Percentiles rank a stretch among this genome's conserved stretches.
Conservation (phyloP, 1,139 yeast species). For the Suhomyces taliae region DNA sequence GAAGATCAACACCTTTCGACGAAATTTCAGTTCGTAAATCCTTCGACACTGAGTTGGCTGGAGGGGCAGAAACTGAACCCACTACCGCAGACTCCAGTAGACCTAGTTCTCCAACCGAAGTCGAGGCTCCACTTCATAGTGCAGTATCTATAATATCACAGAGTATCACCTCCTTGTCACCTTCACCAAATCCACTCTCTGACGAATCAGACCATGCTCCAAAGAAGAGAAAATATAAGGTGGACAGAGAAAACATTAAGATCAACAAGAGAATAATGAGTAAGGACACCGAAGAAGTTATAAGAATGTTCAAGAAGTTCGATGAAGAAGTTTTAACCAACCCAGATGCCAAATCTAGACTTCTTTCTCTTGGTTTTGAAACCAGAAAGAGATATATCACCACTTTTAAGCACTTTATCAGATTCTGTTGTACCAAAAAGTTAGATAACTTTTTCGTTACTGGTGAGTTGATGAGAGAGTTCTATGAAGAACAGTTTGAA, state of each 20-base stretch:
- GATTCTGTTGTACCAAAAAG: conserved; percentile 17
- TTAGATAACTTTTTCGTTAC: conserved; percentile 18
- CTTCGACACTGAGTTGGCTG: conserved; percentile 1
- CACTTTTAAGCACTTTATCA: conserved; percentile 19
- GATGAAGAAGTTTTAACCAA: conserved; percentile 20
- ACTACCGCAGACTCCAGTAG: conserved; percentile 3
- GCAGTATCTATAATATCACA: conserved; percentile 13
- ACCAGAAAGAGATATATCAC: conserved; percentile 20
- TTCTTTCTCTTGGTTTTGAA: conserved; percentile 18
- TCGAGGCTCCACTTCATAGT: conserved; percentile 1
- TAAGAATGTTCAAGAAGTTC: conserved; percentile 20
- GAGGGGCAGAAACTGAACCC: conserved; percentile 6
- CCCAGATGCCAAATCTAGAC: conserved; percentile 17
- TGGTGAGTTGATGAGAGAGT: conserved; percentile 20
- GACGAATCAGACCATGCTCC: conserved; percentile 10
- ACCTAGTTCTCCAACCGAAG: conserved; percentile 4
- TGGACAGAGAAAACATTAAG: conserved; percentile 17
- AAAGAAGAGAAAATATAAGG: conserved; percentile 13
- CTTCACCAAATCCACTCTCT: conserved; percentile 5
- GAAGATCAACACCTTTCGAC: conserved; percentile 2
- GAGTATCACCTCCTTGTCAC: conserved; percentile 10
- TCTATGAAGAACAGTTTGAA: conserved; percentile 17
- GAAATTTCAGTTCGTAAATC: not conserved
- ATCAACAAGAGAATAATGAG: conserved; percentile 21
- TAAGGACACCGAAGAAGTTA: conserved; percentile 19